phyloP scores from a whole-genome alignment of 2,329 filamentous ascomycete genomes.

The Nothopassalora personata region DNA sequence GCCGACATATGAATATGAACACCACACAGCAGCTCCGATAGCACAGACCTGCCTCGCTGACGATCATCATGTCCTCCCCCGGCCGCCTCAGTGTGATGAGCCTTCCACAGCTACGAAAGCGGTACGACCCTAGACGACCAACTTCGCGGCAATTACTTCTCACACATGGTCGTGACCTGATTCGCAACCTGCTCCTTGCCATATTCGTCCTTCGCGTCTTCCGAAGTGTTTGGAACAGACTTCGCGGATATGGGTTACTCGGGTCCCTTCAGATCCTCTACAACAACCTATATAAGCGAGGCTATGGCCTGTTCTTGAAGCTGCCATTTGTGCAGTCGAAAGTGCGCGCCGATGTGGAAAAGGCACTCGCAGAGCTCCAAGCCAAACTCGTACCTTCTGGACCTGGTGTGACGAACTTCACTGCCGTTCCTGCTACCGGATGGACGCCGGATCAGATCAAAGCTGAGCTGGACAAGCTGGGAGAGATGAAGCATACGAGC shows the following conservation, averaged over 20 bases:
- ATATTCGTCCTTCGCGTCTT: constrained; percentile 81
- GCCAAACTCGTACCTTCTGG: constrained; percentile 73
- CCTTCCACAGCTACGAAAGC: constrained; percentile 23
- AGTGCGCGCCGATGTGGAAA: constrained; percentile 77
- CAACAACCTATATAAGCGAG: constrained; percentile 61
- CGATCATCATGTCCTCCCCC: not conserved
- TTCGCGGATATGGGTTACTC: constrained; percentile 81
- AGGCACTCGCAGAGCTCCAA: constrained; percentile 75
- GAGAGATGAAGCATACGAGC: constrained; percentile 83
- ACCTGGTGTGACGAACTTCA: constrained; percentile 65
- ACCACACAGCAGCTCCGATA: not conserved
- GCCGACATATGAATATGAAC: not conserved
- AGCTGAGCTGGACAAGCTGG: constrained; percentile 71
- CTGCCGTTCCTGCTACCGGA: constrained; percentile 74
- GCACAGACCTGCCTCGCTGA: not conserved
- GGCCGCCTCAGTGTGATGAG: not conserved
- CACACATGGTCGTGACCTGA: constrained; percentile 25
- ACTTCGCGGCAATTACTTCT: constrained; percentile 24
- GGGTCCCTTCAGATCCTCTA: constrained; percentile 74
- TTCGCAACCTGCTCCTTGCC: constrained; percentile 83
- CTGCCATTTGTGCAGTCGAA: constrained; percentile 80
- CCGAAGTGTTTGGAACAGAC: constrained; percentile 72
- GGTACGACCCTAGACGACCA: constrained; percentile 18
- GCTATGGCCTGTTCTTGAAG: constrained; percentile 80
- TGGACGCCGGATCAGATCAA: constrained; percentile 74